Conservation (phyloP, 306 rosid species). For the Lithocarpus polystachyus region DNA sequence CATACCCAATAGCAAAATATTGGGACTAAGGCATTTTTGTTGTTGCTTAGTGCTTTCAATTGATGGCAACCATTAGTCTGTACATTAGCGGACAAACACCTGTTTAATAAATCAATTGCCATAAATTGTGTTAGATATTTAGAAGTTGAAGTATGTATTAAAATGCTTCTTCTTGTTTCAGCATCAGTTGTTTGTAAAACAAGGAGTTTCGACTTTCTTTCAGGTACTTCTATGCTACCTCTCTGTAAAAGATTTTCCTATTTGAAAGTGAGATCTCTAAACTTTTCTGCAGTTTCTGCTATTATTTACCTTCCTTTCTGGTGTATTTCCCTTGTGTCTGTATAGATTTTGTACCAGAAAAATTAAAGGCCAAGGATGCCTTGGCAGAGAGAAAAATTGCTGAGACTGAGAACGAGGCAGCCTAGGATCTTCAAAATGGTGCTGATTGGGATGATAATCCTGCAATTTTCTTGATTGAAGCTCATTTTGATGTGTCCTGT, state of each 20-base stretch:
- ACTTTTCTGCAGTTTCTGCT: constrained; percentile 10
- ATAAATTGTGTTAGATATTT: not conserved
- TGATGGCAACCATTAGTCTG: not conserved
- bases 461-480: constrained; percentile 5
- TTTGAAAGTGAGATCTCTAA: constrained; percentile 11
- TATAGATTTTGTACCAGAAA: constrained; percentile 82
- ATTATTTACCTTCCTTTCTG: constrained; percentile 1
- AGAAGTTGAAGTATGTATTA: constrained; percentile 4
- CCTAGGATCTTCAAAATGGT: constrained; percentile 25
- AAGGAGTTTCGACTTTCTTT: constrained; percentile 82
- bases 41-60: not conserved
- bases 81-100: not conserved
- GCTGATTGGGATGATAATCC: constrained; percentile 16
- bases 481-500: not conserved
- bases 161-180: constrained; percentile 40
- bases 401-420: constrained; percentile 29
- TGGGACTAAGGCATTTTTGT: too few species aligned
- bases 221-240: constrained; percentile 46
- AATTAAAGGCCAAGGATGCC: constrained; percentile 73
- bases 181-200: constrained; percentile 68
- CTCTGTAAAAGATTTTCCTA: constrained; percentile 3
- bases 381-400: constrained; percentile 54
- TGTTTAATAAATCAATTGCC: not conserved
- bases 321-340: constrained; percentile 14
- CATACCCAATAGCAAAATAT: too few species aligned